Evolutionary conservation across 768 basidiomycete genomes (phyloP).

Genomic region (Russula dissimulans): DNA sequence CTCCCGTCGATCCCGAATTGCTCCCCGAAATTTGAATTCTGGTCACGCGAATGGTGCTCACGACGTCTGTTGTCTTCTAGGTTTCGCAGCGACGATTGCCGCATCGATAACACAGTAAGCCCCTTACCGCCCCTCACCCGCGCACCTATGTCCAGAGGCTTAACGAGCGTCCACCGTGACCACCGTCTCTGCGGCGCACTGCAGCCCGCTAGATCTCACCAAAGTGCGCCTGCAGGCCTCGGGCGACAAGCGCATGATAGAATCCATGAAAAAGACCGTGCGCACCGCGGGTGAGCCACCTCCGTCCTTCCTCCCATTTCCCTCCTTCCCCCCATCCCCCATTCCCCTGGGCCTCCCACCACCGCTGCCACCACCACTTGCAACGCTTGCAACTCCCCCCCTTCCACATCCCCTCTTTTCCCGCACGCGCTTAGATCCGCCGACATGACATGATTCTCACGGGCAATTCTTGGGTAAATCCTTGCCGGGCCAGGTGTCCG

Average conservation of each 20-base stretch:
- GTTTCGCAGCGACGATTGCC: slow-evolving; percentile 76
- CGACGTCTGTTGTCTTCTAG: slow-evolving; percentile 24
- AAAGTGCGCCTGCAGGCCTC: slow-evolving; percentile 89
- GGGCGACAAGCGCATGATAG: slow-evolving; percentile 85
- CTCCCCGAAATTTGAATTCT: not conserved
- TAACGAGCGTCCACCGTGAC: not conserved
- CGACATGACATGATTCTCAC: not conserved
- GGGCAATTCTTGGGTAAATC: not conserved
- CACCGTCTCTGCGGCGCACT: not conserved
- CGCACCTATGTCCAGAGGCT: not conserved
- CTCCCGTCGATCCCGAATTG: not conserved
- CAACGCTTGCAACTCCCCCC: too few species aligned
- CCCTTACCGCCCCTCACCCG: not conserved
- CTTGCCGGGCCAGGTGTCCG: slow-evolving; percentile 35
- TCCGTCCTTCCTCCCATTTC: not conserved
- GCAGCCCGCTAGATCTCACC: slow-evolving; percentile 76
- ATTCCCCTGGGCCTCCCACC: not conserved
- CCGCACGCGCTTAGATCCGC: not conserved
- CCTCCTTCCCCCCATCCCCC: not conserved
- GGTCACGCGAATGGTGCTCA: slow-evolving; percentile 5
- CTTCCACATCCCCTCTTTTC: not conserved
- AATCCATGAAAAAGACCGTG: slow-evolving; percentile 74
- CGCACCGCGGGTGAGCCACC: slow-evolving; percentile 52
- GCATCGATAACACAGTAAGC: slow-evolving; percentile 81
- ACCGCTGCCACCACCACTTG: too few species aligned